Conservation (phyloP, 306 rosid species). For the Betula pendula region DNA sequence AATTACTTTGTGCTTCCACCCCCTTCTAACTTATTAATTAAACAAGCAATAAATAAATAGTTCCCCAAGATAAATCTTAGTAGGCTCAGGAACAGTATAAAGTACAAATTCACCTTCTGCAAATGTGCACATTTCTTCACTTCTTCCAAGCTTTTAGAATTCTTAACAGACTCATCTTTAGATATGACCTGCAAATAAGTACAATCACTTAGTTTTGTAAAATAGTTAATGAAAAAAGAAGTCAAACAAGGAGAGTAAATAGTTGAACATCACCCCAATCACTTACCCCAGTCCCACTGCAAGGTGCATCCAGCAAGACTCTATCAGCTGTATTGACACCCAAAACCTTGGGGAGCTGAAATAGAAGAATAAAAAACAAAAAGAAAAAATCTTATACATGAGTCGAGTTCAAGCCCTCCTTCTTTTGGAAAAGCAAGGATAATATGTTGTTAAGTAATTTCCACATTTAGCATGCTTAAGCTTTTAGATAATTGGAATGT, state of each 20-base stretch:
- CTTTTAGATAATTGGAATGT: not conserved
- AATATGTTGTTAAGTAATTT: no score
- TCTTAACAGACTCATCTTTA: conserved; percentile 91
- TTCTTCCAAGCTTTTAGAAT: conserved; percentile 77
- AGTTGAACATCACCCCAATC: not conserved
- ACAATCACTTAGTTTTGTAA: conserved; percentile 13
- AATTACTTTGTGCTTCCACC: not conserved
- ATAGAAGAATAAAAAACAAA: conserved; percentile 7
- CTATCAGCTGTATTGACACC: conserved; percentile 78
- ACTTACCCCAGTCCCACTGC: conserved; percentile 99
- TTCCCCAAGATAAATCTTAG: not conserved
- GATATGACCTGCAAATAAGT: conserved; percentile 74
- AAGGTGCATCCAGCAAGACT: conserved; percentile 95
- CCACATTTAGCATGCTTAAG: not conserved
- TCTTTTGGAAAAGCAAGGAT: not conserved
- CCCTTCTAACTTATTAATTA: not conserved
- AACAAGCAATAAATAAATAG: not conserved
- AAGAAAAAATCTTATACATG: conserved; percentile 12
- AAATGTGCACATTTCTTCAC: conserved; percentile 71
- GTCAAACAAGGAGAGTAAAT: not conserved
- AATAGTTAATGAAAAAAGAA: not conserved
- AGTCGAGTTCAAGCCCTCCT: not conserved
- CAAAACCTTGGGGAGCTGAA: conserved; percentile 88
- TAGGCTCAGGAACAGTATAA: not conserved
- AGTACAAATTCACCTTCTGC: conserved; percentile 64